A percentile compares a stretch with the other conserved stretches of the same genome.
phyloP scores from a whole-genome alignment of 345 rosid genomes.

The Gossypium raimondii region DNA sequence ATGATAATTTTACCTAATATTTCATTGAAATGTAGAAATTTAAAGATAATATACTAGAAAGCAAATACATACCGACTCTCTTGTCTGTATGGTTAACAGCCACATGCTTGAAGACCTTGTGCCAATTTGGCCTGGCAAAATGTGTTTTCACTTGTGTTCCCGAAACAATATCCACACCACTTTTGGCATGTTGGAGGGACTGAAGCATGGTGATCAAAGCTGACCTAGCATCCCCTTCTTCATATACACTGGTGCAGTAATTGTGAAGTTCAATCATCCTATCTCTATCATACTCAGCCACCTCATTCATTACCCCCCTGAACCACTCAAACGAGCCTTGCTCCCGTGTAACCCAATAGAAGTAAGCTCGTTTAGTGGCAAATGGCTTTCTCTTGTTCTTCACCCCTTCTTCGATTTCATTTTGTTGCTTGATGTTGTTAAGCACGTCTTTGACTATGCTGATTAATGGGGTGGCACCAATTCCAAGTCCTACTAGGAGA shows the following conservation, averaged over 20 bases:
- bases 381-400: conserved; percentile 38
- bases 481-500: conserved; percentile 74
- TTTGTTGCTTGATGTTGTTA: conserved; percentile 67
- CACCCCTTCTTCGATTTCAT: conserved; percentile 39
- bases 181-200: conserved; percentile 67
- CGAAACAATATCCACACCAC: conserved; percentile 61
- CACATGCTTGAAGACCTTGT: conserved; percentile 60
- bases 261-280: conserved; percentile 65
- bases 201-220: conserved; percentile 77
- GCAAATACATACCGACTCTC: conserved; percentile 53
- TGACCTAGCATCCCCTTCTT: conserved; percentile 87
- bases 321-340: conserved; percentile 87
- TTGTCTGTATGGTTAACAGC: conserved; percentile 52
- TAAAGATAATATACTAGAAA: background rate
- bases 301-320: conserved; percentile 67
- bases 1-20: no score
- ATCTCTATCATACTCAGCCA: conserved; percentile 58
- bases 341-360: conserved; percentile 85
- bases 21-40: background rate
- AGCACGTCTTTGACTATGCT: conserved; percentile 76
- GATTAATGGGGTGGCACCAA: conserved; percentile 77
- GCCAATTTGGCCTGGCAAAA: conserved; percentile 71
- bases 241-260: conserved; percentile 67
- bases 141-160: conserved; percentile 62
- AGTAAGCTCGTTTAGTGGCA: conserved; percentile 59